Conservation (phyloP, 768 basidiomycete species). For the Pleurotus sapidus region DNA sequence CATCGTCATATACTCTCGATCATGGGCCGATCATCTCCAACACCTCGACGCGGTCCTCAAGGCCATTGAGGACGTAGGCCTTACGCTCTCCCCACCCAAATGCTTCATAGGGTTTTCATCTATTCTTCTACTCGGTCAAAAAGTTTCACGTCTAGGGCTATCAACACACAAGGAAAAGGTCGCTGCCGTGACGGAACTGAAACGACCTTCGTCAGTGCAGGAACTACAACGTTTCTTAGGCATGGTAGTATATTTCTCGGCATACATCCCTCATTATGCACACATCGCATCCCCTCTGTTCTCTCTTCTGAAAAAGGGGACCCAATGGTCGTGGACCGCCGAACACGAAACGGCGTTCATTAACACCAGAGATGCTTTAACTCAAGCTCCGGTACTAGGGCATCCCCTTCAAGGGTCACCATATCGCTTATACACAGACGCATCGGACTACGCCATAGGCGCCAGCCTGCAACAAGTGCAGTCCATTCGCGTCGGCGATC, state of each 20-base stretch:
- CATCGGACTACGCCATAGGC: conserved; percentile 7
- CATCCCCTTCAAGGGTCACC: conserved; percentile 15
- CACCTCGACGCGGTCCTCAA: too few species aligned
- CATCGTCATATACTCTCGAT: too few species aligned
- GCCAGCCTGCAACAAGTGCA: conserved; percentile 15
- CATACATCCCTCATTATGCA: conserved; percentile 9
- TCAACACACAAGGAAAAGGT: conserved; percentile 11
- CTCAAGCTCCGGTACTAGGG: conserved; percentile 18
- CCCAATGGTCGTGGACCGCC: not conserved
- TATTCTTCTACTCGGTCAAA: too few species aligned
- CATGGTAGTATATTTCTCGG: conserved; percentile 11
- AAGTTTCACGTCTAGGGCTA: conserved; percentile 4
- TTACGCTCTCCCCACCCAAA: too few species aligned
- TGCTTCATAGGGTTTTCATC: too few species aligned
- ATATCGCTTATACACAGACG: conserved; percentile 26
- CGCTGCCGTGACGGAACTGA: not conserved
- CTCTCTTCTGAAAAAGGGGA: conserved; percentile 2
- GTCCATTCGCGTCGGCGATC: conserved; percentile 5
- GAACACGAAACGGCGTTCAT: conserved; percentile 17
- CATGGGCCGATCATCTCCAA: too few species aligned
- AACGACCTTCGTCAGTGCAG: not conserved
- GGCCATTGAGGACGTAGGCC: too few species aligned
- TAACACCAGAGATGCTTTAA: conserved; percentile 14
- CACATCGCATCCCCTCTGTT: conserved; percentile 11
- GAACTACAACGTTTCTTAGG: conserved; percentile 18